Conservation (phyloP, 176 grass and related monocot genomes). For the Rhynchospora pubera region DNA sequence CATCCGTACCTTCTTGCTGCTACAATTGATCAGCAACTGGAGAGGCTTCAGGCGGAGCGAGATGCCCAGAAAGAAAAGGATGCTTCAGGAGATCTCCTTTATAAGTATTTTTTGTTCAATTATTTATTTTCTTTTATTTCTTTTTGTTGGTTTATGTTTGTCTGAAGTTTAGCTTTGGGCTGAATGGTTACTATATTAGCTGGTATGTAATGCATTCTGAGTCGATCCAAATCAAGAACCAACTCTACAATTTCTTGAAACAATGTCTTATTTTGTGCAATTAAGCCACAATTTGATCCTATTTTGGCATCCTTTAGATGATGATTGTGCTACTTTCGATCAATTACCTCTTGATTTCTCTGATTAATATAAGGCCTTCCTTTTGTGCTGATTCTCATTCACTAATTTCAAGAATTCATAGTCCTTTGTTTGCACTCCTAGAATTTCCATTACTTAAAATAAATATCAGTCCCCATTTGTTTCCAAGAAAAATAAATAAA, state of each 20-base stretch:
- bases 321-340: not conserved
- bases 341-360: not conserved
- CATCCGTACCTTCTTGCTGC: constrained; percentile 70
- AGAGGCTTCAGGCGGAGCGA: constrained; percentile 60
- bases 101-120: constrained; percentile 25
- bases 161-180: not conserved
- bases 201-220: not conserved
- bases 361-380: not conserved
- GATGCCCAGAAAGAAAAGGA: constrained; percentile 52
- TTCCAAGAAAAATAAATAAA: not conserved
- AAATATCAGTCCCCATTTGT: not conserved
- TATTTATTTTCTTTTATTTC: not conserved
- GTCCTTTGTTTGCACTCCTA: not conserved
- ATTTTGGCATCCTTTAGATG: too few species aligned
- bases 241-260: too few species aligned
- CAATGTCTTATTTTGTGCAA: too few species aligned
- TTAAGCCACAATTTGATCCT: too few species aligned
- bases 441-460: not conserved
- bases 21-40: constrained; percentile 87
- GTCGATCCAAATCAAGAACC: not conserved
- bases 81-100: constrained; percentile 63
- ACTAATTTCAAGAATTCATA: not conserved
- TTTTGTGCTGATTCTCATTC: not conserved
- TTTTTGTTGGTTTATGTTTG: not conserved
- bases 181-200: not conserved